Base-by-base conservation (phyloP, 1,139 yeast genomes). In the Williopsis jadinii region DNA sequence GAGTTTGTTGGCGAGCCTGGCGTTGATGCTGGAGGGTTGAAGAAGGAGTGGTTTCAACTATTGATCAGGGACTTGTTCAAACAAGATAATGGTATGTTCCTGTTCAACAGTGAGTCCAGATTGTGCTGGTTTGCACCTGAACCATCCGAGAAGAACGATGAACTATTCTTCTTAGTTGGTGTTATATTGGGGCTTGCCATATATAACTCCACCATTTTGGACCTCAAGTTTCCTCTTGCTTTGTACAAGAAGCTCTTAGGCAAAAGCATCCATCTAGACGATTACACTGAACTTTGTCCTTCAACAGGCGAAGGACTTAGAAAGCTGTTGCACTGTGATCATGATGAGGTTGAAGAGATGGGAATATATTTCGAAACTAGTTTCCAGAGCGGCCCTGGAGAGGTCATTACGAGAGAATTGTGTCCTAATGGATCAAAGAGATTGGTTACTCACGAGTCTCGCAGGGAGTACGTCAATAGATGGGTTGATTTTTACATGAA, bases 1-100 rank as follows among this genome's bases (percentile, higher is more conserved):
- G 90, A 84, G 53, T 92, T 92, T 59, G 61, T 82, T 3, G 80
- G 80, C 41, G 97, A 92, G 55, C 94, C 92, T 0, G 97, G 97
- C 0, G 73, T 90, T 19, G 98, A 92, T 65, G 97, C 88, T 0
- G 98, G 97, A 1, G 98, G 98, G 0, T 68, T 90, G 46, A 77
- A 81, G 50, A 90, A 88, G 57, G 97, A 92, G 56, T 92, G 97
- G 97, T 90, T 92, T 60, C 66, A 80, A 39, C 61, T 88, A 29
- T 64, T 92, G 34, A 80, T 85, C 1, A 74, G 76, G 44, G 80
- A 81, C 24, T 61, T 92, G 2, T 84, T 90, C 55, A 74, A 73
- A 53, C 83, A 88, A 0, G 66, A 67, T 38, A 73, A 79, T 36
- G 86, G 87, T 0, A 67, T 84, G 63, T 73, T 84, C 43, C 59